Evolutionary conservation across 805 yeast genomes (phyloP), one percentile per base, ranked within the genome.

Genomic region (Kodamaea hsintzibuensis): DNA sequence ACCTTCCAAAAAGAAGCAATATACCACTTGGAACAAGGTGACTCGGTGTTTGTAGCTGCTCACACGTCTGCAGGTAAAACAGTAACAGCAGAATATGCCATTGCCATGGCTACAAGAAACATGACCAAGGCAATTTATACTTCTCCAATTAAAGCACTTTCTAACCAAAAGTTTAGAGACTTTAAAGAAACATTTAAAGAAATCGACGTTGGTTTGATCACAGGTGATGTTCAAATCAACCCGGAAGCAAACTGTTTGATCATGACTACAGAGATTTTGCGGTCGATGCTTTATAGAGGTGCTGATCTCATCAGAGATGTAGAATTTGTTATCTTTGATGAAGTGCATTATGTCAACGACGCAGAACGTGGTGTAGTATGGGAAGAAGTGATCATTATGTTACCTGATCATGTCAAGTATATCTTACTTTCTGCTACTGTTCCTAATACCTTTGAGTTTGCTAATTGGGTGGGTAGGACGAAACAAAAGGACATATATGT

Each of bases 61-160:
- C 99, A 93, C 69, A 93, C 99, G 0, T 93, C 98, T 2, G 99
- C 99, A 0, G 99, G 99, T 72, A 93, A 93, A 66, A 93, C 99
- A 0, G 99, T 93, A 2, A 97, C 95, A 22, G 99, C 99, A 0
- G 99, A 93, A 67, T 93, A 93, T 67, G 98, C 98, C 2, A 95
- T 93, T 69, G 97, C 98, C 2, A 87, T 93, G 96, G 96, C 98
- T 1, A 82, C 86, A 56, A 79, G 96, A 66, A 93, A 95, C 67
- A 92, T 92, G 97, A 93, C 98, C 9, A 93, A 92, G 67, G 91
- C 97, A 1, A 95, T 93, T 48, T 93, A 93, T 69, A 93, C 99
- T 0, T 92, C 98, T 0, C 99, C 99, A 17, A 91, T 91, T 60
- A 91, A 91, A 66, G 97, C 97, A 0, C 73, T 91, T 58, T 88